phyloP scores from a whole-genome alignment of 306 rosid genomes.

The Castanea sativa region DNA sequence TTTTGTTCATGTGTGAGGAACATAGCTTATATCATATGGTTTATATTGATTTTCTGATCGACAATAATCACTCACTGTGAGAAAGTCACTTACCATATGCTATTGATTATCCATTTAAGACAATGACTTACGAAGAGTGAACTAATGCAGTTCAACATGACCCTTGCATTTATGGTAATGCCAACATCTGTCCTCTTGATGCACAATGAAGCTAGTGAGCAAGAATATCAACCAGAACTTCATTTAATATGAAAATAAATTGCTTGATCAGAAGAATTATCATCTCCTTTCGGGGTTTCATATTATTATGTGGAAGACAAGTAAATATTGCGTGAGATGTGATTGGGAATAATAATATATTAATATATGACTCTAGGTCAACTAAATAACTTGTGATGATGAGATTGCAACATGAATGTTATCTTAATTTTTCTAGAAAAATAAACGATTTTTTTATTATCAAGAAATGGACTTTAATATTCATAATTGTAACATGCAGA shows the following conservation, averaged over 20 bases:
- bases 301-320: not conserved
- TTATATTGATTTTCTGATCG: not conserved
- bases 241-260: not conserved
- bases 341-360: not conserved
- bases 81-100: not conserved
- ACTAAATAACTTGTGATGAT: not conserved
- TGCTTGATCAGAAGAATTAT: not conserved
- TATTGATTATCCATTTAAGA: not conserved
- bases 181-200: not conserved
- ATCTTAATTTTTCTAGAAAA: no score
- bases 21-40: not conserved
- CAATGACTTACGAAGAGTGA: not conserved
- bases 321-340: not conserved
- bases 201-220: not conserved
- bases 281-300: not conserved
- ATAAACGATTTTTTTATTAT: no score
- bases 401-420: not conserved
- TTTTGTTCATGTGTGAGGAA: not conserved
- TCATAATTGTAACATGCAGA: no score
- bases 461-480: no score
- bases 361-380: not conserved
- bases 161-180: not conserved
- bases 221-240: not conserved
- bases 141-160: not conserved
- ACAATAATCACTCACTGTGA: not conserved